These are phyloP conservation scores for Umbelopsis isabellina DNA, from an alignment of 192 early-diverging fungal genomes.

Conservation along the genomic window DNA sequence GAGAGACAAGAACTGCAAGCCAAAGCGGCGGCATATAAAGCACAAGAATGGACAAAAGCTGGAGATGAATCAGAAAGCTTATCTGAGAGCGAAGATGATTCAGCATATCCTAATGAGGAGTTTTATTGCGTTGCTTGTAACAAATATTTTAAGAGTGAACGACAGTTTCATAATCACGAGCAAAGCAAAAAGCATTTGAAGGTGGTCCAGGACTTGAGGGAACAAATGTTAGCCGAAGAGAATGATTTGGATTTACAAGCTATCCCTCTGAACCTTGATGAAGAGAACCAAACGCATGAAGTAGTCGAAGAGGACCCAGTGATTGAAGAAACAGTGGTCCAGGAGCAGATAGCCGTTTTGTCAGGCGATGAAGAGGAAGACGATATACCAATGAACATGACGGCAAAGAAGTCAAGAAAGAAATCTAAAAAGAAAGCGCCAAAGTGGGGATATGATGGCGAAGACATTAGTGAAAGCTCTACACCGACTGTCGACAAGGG, in stretches of 20 bases:
- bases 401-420: conserved; percentile 58
- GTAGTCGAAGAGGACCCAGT: background rate
- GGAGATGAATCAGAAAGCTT: conserved; percentile 34
- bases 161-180: conserved; percentile 86
- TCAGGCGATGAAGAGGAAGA: conserved; percentile 24
- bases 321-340: background rate
- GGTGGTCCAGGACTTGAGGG: conserved; percentile 71
- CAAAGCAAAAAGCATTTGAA: conserved; percentile 85
- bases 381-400: conserved; percentile 28
- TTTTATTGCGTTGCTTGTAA: conserved; percentile 88
- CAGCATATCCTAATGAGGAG: conserved; percentile 59
- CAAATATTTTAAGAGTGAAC: conserved; percentile 82
- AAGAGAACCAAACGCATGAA: background rate
- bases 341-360: background rate
- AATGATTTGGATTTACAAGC: conserved; percentile 29
- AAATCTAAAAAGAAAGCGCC: conserved; percentile 52
- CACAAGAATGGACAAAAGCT: conserved; percentile 76
- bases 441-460: conserved; percentile 43
- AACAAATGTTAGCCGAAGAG: conserved; percentile 78
- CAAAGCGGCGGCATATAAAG: conserved; percentile 60
- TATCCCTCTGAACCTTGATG: background rate
- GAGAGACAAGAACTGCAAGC: conserved; percentile 57
- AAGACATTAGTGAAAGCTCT: conserved; percentile 27
- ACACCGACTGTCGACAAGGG: conserved; percentile 17
- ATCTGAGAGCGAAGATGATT: conserved; percentile 44